Evolutionary conservation across 192 early-diverging fungal species (phyloP).

Genomic region (Mortierella claussenii): DNA sequence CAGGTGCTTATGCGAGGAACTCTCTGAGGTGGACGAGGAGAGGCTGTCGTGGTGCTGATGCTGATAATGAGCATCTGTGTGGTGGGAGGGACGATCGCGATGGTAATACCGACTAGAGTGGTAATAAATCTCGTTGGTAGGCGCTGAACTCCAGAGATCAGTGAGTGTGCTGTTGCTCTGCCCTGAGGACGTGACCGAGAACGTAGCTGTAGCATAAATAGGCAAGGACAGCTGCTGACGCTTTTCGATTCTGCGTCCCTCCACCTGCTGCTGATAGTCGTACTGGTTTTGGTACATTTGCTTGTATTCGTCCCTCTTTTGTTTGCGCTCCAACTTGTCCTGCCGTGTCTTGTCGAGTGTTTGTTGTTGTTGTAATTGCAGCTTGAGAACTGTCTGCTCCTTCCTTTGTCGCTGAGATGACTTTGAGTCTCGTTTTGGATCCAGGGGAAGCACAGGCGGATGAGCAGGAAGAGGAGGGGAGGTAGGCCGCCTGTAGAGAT

Average conservation of each 20-base stretch:
- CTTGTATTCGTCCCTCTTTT: slow-evolving; percentile 35
- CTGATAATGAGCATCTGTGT: not conserved
- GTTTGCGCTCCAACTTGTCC: slow-evolving; percentile 29
- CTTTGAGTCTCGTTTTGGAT: slow-evolving; percentile 7
- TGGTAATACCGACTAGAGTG: slow-evolving; percentile 26
- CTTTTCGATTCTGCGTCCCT: slow-evolving; percentile 6
- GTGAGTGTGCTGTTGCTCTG: not conserved
- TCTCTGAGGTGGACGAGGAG: slow-evolving; percentile 16
- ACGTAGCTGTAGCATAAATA: slow-evolving; percentile 8
- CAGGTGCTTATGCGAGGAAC: slow-evolving; percentile 8
- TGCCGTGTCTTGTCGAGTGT: not conserved
- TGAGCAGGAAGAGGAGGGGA: slow-evolving; percentile 20
- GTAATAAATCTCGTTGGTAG: slow-evolving; percentile 29
- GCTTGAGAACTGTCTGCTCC: slow-evolving; percentile 6
- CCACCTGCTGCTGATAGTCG: slow-evolving; percentile 19
- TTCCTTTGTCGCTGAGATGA: slow-evolving; percentile 3
- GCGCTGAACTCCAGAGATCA: not conserved
- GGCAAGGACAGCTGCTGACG: slow-evolving; percentile 41
- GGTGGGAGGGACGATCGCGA: slow-evolving; percentile 4
- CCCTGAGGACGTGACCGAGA: slow-evolving; percentile 1
- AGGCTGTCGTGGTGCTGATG: slow-evolving; percentile 21
- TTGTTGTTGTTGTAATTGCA: slow-evolving; percentile 6
- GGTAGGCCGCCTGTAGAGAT: slow-evolving; percentile 30
- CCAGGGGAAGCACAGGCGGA: not conserved
- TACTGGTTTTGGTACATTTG: slow-evolving; percentile 40